Percentiles rank a stretch among this genome's conserved stretches.
These are phyloP conservation scores for Yarrowia sp. DNA, from an alignment of 805 yeast genomes.

Conservation along the genomic window DNA sequence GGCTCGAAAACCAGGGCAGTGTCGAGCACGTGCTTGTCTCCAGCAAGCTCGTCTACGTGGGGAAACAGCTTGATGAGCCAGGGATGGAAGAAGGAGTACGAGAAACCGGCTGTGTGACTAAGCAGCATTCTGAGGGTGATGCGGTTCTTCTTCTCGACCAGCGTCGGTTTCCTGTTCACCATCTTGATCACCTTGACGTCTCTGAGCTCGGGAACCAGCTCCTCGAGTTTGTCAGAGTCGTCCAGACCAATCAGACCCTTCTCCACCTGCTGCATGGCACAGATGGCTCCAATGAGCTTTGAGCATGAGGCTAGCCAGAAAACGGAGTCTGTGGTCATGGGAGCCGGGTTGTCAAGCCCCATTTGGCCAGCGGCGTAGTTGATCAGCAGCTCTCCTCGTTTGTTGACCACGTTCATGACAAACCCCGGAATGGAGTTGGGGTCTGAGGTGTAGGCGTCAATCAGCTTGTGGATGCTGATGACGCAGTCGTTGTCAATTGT, in stretches of 20 bases:
- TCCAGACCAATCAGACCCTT: constrained; percentile 49
- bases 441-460: constrained; percentile 24
- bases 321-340: constrained; percentile 45
- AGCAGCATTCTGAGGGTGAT: constrained; percentile 52
- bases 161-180: constrained; percentile 44
- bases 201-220: constrained; percentile 49
- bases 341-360: constrained; percentile 39
- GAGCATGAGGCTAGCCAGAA: constrained; percentile 51
- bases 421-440: constrained; percentile 8
- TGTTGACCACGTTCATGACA: constrained; percentile 35
- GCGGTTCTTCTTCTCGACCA: constrained; percentile 47
- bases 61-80: constrained; percentile 42
- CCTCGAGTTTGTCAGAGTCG: constrained; percentile 49
- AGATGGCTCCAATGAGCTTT: constrained; percentile 49
- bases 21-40: constrained; percentile 42
- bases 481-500: constrained; percentile 25
- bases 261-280: constrained; percentile 51
- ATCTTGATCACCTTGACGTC: constrained; percentile 41
- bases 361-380: constrained; percentile 40
- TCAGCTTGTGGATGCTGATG: constrained; percentile 31
- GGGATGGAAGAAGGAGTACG: constrained; percentile 48
- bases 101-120: constrained; percentile 53
- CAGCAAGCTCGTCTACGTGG: constrained; percentile 40
- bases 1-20: constrained; percentile 52
- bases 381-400: constrained; percentile 35